Conservation (phyloP, 2,329 filamentous ascomycete genomes). For the Sporothrix euskadiensis region DNA sequence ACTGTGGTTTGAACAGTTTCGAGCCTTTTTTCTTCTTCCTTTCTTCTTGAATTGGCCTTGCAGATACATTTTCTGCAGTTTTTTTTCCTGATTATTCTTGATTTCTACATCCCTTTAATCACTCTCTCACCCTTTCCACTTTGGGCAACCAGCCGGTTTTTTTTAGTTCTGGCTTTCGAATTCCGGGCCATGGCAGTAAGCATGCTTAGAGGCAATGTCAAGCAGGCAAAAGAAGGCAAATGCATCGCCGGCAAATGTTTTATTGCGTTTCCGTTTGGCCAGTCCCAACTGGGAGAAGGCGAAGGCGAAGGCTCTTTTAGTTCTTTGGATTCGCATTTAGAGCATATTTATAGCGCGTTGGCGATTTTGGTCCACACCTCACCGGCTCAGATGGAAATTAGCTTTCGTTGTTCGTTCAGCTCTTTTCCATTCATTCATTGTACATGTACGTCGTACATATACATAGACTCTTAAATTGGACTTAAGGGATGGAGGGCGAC, state of each 20-base stretch:
- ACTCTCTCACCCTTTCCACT: background rate
- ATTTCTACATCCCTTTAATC: conserved; percentile 7
- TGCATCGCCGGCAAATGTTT: background rate
- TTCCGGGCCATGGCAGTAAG: conserved; percentile 4
- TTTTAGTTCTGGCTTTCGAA: background rate
- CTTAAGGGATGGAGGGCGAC: background rate
- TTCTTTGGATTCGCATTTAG: background rate
- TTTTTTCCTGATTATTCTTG: background rate
- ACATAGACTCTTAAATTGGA: background rate
- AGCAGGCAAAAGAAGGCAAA: background rate
- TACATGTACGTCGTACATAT: too few species aligned
- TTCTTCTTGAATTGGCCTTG: background rate
- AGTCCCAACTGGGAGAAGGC: background rate
- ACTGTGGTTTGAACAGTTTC: background rate
- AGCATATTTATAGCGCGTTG: background rate
- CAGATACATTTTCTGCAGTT: background rate
- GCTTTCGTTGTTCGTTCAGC: background rate
- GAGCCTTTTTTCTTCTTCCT: background rate
- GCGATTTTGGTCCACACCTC: background rate
- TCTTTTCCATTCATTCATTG: background rate
- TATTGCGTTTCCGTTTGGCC: background rate
- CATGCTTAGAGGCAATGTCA: background rate
- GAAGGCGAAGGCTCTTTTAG: background rate
- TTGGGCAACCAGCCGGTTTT: conserved; percentile 6
- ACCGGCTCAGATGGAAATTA: background rate